Conservation (phyloP, 1,284 basidiomycete genomes). For the Sphagnurus paluster region DNA sequence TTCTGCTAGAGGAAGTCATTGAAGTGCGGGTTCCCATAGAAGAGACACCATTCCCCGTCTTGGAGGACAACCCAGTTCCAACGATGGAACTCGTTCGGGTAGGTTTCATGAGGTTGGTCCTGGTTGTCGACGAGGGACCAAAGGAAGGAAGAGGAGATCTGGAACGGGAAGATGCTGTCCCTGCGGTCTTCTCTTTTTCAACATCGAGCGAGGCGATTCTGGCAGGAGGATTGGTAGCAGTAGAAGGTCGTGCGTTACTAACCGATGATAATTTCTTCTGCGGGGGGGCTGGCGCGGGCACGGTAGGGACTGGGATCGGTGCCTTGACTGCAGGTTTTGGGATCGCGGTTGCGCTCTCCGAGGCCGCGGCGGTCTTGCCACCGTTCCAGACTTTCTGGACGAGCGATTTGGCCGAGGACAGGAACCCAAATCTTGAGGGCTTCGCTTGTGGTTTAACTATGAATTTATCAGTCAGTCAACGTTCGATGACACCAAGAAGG, state of each 20-base stretch:
- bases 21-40: conserved; percentile 39
- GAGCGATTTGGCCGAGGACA: conserved; percentile 57
- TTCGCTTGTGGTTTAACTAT: conserved; percentile 37
- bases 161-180: conserved; percentile 24
- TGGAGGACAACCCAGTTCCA: conserved; percentile 18
- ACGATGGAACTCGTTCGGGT: conserved; percentile 14
- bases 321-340: conserved; percentile 24
- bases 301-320: conserved; percentile 5
- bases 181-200: conserved; percentile 18
- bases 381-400: conserved; percentile 59
- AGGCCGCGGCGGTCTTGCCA: conserved; percentile 31
- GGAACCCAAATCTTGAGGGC: conserved; percentile 52
- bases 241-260: conserved; percentile 24
- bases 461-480: conserved; percentile 7
- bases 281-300: conserved; percentile 7
- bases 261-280: conserved; percentile 23
- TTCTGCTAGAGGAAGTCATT: conserved; percentile 8
- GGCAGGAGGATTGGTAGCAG: conserved; percentile 16
- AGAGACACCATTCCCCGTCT: conserved; percentile 28
- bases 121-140: conserved; percentile 16
- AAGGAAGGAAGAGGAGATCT: conserved; percentile 33
- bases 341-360: conserved; percentile 21
- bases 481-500: conserved; percentile 3
- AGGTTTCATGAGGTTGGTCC: conserved; percentile 7
- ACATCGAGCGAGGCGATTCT: conserved; percentile 16